Evolutionary conservation across 2,329 filamentous ascomycete genomes (phyloP).

Genomic region (Metarhizium rileyi): DNA sequence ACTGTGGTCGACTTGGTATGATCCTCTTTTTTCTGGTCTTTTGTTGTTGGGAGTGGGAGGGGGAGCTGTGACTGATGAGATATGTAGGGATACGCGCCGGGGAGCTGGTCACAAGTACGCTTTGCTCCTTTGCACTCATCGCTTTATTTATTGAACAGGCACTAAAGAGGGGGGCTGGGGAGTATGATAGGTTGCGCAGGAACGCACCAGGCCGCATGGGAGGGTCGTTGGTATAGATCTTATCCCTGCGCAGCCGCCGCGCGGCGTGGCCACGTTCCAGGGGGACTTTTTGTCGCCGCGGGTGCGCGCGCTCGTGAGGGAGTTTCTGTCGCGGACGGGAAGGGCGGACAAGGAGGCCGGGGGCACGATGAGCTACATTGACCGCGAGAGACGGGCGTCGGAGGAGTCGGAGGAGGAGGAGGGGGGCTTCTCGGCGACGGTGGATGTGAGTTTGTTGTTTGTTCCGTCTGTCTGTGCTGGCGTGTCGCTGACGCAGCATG

Average conservation of each 20-base stretch:
- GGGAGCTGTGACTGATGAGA: background rate
- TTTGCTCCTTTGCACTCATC: background rate
- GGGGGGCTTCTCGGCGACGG: conserved; percentile 28
- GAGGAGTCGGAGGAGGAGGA: conserved; percentile 14
- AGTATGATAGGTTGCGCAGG: conserved; percentile 59
- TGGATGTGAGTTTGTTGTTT: conserved; percentile 49
- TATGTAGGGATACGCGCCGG: conserved; percentile 66
- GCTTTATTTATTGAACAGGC: too few species aligned
- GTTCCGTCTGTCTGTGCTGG: background rate
- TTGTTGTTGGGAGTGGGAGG: too few species aligned
- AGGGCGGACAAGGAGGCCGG: conserved; percentile 6
- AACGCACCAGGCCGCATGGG: conserved; percentile 65
- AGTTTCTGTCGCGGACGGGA: conserved; percentile 56
- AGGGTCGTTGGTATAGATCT: conserved; percentile 87
- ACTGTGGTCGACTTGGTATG: conserved; percentile 82
- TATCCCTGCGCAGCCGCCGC: conserved; percentile 82
- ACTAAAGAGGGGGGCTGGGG: background rate
- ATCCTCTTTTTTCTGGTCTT: background rate
- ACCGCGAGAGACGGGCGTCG: conserved; percentile 44
- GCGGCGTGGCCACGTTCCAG: conserved; percentile 88
- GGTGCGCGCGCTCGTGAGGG: conserved; percentile 68
- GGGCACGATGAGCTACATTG: conserved; percentile 48
- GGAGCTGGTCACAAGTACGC: conserved; percentile 58
- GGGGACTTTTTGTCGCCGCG: conserved; percentile 75
- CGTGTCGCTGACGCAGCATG: background rate